Base-by-base conservation (phyloP, 345 rosid species). In the Arabis alpina region DNA sequence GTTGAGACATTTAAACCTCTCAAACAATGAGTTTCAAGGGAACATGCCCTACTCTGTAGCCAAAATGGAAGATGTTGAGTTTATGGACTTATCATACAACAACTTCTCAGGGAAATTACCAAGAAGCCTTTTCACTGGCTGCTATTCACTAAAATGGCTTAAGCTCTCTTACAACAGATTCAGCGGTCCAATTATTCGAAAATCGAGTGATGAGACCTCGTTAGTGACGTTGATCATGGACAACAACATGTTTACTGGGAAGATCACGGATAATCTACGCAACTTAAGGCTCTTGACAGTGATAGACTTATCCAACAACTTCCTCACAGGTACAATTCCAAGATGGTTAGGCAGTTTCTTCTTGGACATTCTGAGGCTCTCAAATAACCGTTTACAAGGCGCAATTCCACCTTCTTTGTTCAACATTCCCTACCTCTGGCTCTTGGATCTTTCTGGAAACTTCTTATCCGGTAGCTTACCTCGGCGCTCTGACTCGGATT, bases 81-180 rank as follows among this genome's bases (percentile, higher is more conserved):
- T 66, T 67, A 27, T 74, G 68, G 78, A 74, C 54, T 34, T 74
- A 28, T 49, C 78, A 57, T 23, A 39, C 67, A 74, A 74, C 42
- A 67, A 74, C 13, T 51, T 67, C 55, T 74, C 63, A 13, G 78
- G 73, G 11, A 43, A 58, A 11, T 50, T 67, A 2, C 78, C 78
- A 16, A 67, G 54, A 42, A 63, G 28, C 27, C 10, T 51, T 16
- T 61, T 61, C 61, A 70, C 42, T 0, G 60, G 60, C 51, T 70
- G 53, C 27, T 51, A 60, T 12, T 51, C 53, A 39, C 7, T 74
- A 15, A 44, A 8, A 7, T 58, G 61, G 48, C 66, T 74, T 19
- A 44, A 68, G 74, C 43, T 74, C 52, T 74, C 78, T 7, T 49
- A 60, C 54, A 74, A 74, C 57, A 60, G 55, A 13, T 74, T 74